Evolutionary conservation across 75 land plant species (phyloP), one percentile per base, ranked within the genome.

Genomic region (Ceratopteris richardii): DNA sequence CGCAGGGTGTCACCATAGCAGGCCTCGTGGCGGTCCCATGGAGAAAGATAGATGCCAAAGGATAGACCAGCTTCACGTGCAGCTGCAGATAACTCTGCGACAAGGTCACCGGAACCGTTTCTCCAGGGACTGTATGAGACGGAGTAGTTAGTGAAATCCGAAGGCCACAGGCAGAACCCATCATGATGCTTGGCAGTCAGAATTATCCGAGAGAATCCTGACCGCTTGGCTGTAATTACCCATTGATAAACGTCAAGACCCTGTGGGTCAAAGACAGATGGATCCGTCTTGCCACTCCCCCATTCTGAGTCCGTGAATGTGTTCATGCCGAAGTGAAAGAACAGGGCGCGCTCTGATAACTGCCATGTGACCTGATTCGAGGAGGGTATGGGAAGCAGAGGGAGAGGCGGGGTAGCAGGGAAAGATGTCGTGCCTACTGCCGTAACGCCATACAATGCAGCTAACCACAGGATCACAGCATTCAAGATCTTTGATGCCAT

Each of bases 111-210:
- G 0, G 50, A 52, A 1, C 96, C 98, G 37, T 58, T 51, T 42
- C 58, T 70, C 98, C 98, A 93, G 0, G 73, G 76, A 44, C 87
- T 82, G 60, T 40, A 22, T 13, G 20, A 41, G 0, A 90, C 88
- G 10, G 91, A 86, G 51, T 94, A 86, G 30, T 77, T 66, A 3
- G 98, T 86, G 73, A 86, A 93, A 24, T 28, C 47, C 0, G 98
- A 82, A 36, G 88, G 98, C 98, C 98, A 94, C 53, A 94, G 58
- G 80, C 96, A 94, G 66, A 94, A 94, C 1, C 98, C 98, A 41
- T 94, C 98, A 42, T 91, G 97, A 62, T 94, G 98, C 37, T 94
- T 94, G 30, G 90, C 81, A 7, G 91, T 86, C 39, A 94, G 76
- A 9, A 94, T 83, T 20, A 82, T 60, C 0, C 90, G 79, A 13